Conservation (phyloP, 2,329 filamentous ascomycete genomes). For the Talaromyces atroroseus region DNA sequence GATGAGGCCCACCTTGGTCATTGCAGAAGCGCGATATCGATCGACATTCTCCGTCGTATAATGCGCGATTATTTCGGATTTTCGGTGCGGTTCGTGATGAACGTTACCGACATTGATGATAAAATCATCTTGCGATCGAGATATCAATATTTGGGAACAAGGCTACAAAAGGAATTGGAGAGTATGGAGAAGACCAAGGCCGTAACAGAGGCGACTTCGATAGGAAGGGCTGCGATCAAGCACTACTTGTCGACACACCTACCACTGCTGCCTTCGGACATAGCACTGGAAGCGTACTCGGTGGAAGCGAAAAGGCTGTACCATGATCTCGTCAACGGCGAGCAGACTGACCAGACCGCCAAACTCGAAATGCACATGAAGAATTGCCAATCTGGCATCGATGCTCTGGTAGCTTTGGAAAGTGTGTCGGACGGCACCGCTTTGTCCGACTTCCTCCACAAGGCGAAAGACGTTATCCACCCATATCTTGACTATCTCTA, state of each 20-base stretch:
- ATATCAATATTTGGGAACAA: conserved; percentile 68
- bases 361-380: conserved; percentile 82
- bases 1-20: conserved; percentile 78
- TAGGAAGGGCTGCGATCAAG: conserved; percentile 47
- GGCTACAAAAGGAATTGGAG: conserved; percentile 53
- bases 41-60: conserved; percentile 80
- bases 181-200: conserved; percentile 31
- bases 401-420: conserved; percentile 27
- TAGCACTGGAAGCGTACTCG: conserved; percentile 44
- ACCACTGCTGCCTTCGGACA: conserved; percentile 41
- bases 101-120: conserved; percentile 80
- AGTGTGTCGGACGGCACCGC: conserved; percentile 26
- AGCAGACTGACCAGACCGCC: conserved; percentile 69
- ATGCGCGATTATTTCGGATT: conserved; percentile 77
- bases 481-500: conserved; percentile 70
- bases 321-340: conserved; percentile 49
- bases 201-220: conserved; percentile 43
- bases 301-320: conserved; percentile 48
- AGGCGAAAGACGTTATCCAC: conserved; percentile 63
- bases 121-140: conserved; percentile 65
- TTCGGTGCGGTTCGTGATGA: conserved; percentile 82
- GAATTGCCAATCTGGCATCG: conserved; percentile 48
- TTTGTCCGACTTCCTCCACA: conserved; percentile 45
- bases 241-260: conserved; percentile 65
- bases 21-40: conserved; percentile 83